Evolutionary conservation across 2,329 filamentous ascomycete genomes (phyloP), one percentile per base, ranked within the genome.

Genomic region (Verticillium klebahnii): DNA sequence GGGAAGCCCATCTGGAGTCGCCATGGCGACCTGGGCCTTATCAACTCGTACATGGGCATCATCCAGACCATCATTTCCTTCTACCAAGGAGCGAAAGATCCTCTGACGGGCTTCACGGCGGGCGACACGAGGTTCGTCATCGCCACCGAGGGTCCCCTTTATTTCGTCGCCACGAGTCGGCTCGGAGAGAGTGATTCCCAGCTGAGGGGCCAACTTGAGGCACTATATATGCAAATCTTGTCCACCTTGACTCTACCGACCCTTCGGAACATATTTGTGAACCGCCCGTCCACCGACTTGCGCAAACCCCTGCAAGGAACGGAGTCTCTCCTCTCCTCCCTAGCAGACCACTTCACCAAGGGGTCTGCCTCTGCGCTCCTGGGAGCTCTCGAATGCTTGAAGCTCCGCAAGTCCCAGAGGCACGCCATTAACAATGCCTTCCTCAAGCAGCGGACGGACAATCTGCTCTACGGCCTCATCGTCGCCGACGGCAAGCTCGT

Each of bases 31-130:
- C 84, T 96, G 67, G 88, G 89, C 60, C 80, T 98, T 54, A 92
- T 98, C 72, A 97, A 96, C 69, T 90, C 91, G 58, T 97, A 95
- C 69, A 94, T 98, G 73, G 95, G 95, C 50, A 89, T 99, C 19
- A 89, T 97, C 2, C 95, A 98, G 73, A 99, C 95, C 54, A 94
- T 99, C 68, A 97, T 99, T 65, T 98, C 95, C 1, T 97, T 97
- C 73, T 98, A 96, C 71, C 90, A 97, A 72, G 88, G 88, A 56
- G 85, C 89, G 9, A 85, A 90, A 61, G 91, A 97, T 71, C 86
- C 85, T 0, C 81, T 99, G 12, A 85, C 86, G 66, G 89, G 89
- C 15, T 99, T 99, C 72, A 92, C 89, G 2, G 93, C 95, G n/a
- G 93, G 90, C 15, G 85, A 88, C 60, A 88, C 92, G 31, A 89